Evolutionary conservation across 129 eudicot species (phyloP), one percentile per base, ranked within the genome.

Genomic region (Flaveria bidentis): DNA sequence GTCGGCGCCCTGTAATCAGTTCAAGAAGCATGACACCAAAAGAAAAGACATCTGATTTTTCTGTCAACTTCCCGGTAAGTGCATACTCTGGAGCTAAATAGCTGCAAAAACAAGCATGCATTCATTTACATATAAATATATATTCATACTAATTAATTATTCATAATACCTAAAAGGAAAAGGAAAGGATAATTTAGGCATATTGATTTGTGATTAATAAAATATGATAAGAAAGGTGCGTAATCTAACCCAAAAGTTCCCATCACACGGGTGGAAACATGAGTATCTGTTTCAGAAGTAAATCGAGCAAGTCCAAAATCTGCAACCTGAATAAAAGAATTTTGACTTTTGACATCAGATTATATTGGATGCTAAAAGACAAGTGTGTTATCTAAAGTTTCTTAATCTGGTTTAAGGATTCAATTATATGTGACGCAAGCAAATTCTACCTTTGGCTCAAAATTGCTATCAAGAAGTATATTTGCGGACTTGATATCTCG

Each of bases 31-130:
- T 77, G 22, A 94, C 96, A 20, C 98, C 98, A 66, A 84, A 94
- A 36, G 97, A 90, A 83, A 90, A 93, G 68, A 88, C 91, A 77
- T 93, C 97, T 5, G 98, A 88, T 77, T 91, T 94, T 47, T 88
- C 91, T 0, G 93, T 91, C 28, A 89, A 84, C 81, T 86, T 88
- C 74, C 96, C 96, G 25, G 90, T 81, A 46, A 80, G 86, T 42
- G 96, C 96, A 81, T 90, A 88, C 49, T 93, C 98, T 53, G 98
- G 98, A 82, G 98, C 98, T 77, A 93, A 82, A 77, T 93, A 93
- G 55, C 98, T 93, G 86, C 73, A 83, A 70, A 58, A 17, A 4
- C 45, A 81, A 51, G 49, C 5, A 9, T 25, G 49, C 5, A 9
- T 25, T 74, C 22, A 25, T 18, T 60, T 12, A 14, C 50, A 49